Base-by-base conservation (phyloP, 257 asterid species). In the Plectranthus barbatus region DNA sequence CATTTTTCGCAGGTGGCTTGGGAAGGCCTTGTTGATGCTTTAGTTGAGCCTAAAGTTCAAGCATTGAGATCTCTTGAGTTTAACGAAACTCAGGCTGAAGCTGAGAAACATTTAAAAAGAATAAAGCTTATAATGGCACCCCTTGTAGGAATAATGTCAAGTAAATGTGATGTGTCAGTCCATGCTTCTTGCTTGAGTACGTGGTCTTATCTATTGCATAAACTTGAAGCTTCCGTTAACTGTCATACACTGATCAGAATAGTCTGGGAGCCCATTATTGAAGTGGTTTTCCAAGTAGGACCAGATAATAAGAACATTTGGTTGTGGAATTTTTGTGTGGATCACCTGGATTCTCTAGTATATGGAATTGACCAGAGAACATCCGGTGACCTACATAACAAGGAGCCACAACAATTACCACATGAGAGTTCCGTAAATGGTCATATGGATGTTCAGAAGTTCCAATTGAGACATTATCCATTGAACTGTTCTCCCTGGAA, bases 131-230 rank as follows among this genome's bases (percentile, higher is more conserved):
- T 89, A 47, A 79, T 89, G 91, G 82, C 78, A 64, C 97, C 95
- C 50, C 76, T 86, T 26, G 21, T 73, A 49, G 90, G 89, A 71
- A 77, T 89, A 39, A 76, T 81, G 81, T 82, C 88, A 40, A 75
- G 84, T 67, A 89, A 86, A 81, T 81, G 87, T 70, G 89, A 84
- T 64, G 73, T 71, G 20, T 86, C 94, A 24, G 91, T 84, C 51
- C 86, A 76, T 45, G 78, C 74, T 14, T 76, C 95, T 68, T 84
- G 95, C 88, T 79, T 89, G 79, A 84, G 79, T 64, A 80, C 91
- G 9, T 89, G 97, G 97, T 86, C 86, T 60, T 89, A 89, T 75
- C 79, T 89, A 47, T 71, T 86, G 47, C 90, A 86, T 71, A 89
- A 86, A 77, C 94, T 89, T 19, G 81, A 75, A 44, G 81, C 70